Conservation (phyloP, 2,329 filamentous ascomycete species). For the Scopulariopsis brevicaulis region DNA sequence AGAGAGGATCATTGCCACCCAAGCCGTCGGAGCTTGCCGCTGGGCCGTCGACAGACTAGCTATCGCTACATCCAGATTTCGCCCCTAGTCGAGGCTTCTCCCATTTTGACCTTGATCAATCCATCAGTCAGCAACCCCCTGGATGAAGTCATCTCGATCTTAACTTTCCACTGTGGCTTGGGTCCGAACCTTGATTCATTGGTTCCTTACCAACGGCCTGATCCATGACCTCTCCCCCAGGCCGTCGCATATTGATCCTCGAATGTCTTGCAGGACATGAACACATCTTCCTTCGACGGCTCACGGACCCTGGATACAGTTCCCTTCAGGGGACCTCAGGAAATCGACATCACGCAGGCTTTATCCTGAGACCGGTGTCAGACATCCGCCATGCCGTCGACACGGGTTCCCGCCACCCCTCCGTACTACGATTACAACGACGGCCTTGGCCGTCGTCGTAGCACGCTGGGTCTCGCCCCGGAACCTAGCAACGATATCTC, state of each 20-base stretch:
- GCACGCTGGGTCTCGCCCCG: neutral
- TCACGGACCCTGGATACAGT: neutral
- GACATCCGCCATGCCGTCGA: neutral
- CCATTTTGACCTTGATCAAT: neutral
- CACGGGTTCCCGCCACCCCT: neutral
- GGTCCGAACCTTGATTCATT: neutral
- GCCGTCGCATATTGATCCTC: neutral
- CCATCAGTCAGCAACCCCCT: neutral
- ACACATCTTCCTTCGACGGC: neutral
- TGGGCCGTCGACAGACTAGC: neutral
- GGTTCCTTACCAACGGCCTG: neutral
- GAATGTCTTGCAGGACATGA: neutral
- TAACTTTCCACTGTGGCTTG: neutral
- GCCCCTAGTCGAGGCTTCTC: neutral
- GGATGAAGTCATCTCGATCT: neutral
- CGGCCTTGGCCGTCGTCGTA: neutral
- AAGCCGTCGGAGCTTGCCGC: neutral
- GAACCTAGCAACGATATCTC: neutral
- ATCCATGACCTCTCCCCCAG: neutral
- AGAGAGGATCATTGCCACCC: too few species aligned
- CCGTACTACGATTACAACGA: neutral
- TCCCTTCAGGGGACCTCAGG: neutral
- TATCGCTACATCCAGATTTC: neutral
- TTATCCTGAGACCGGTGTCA: neutral
- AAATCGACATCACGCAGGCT: neutral